A percentile compares a stretch with the other conserved stretches of the same genome.
These are phyloP conservation scores for Gossypium australe DNA, from an alignment of 345 rosid species.

Conservation along the genomic window DNA sequence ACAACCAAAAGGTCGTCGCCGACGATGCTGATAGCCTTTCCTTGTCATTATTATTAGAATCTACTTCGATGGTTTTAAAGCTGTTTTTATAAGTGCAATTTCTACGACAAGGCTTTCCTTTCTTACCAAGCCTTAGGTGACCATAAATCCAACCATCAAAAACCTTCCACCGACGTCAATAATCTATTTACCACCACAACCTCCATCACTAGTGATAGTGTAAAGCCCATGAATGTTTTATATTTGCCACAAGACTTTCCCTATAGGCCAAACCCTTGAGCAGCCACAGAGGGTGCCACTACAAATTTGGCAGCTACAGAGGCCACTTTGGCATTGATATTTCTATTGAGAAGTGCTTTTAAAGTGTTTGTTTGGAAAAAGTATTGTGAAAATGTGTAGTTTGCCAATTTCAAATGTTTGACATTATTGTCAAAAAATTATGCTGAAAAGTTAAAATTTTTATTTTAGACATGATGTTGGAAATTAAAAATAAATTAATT, in stretches of 20 bases:
- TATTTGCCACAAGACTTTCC: slow-evolving; percentile 67
- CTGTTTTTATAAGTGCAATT: slow-evolving; percentile 56
- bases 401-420: too few species aligned
- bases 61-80: slow-evolving; percentile 22
- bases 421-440: too few species aligned
- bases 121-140: slow-evolving; percentile 95
- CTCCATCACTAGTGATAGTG: slow-evolving; percentile 13
- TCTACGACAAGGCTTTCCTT: slow-evolving; percentile 65
- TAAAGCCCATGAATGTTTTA: slow-evolving; percentile 79
- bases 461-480: too few species aligned
- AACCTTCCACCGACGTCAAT: slow-evolving; percentile 23
- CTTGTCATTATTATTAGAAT: neutral
- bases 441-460: too few species aligned
- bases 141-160: slow-evolving; percentile 93
- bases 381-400: too few species aligned
- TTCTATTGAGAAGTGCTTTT: too few species aligned
- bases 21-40: neutral
- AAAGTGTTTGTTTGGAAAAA: too few species aligned
- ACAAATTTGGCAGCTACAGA: slow-evolving; percentile 45
- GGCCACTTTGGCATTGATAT: too few species aligned
- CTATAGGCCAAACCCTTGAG: slow-evolving; percentile 88
- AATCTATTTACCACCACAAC: neutral
- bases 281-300: slow-evolving; percentile 93
- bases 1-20: neutral
- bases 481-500: too few species aligned